Evolutionary conservation across 2,329 filamentous ascomycete genomes (phyloP).

Genomic region (Alternaria triticina): DNA sequence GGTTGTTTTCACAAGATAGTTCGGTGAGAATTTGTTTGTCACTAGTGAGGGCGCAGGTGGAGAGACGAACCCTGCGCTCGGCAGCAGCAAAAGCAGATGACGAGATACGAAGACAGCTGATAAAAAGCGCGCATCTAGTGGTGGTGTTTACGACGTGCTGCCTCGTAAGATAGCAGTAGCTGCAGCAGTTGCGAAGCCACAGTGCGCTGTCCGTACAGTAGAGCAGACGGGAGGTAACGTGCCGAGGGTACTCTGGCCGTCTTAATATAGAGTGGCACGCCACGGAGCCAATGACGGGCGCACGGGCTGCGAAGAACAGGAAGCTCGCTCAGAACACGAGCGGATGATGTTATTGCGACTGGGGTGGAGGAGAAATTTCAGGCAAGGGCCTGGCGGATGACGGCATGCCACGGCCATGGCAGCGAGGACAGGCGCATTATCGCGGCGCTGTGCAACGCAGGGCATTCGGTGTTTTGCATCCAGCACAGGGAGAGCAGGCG

Average conservation of each 20-base stretch:
- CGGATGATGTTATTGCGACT: conserved; percentile 19
- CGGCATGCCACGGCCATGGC: neutral
- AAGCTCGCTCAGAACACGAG: conserved; percentile 10
- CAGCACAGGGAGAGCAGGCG: neutral
- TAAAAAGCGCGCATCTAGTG: conserved; percentile 2
- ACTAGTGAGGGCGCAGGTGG: conserved; percentile 1
- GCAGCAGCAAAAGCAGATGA: conserved; percentile 4
- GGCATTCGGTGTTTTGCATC: neutral
- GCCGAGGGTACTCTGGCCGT: conserved; percentile 22
- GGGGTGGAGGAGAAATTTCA: neutral
- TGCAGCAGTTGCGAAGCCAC: neutral
- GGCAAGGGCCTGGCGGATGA: neutral
- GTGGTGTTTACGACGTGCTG: neutral
- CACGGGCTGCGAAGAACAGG: conserved; percentile 14
- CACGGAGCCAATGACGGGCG: conserved; percentile 25
- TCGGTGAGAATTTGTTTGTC: neutral
- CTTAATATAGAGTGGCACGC: conserved; percentile 35
- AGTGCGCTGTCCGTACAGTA: conserved; percentile 5
- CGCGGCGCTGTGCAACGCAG: neutral
- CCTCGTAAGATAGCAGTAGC: neutral
- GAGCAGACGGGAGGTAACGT: conserved; percentile 21
- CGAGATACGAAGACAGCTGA: conserved; percentile 16
- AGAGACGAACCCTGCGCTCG: neutral
- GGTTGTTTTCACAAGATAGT: neutral
- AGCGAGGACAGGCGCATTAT: neutral